These are phyloP conservation scores for Phytophthora cryptogea DNA, from an alignment of 352 stramenopile genomes.

Conservation along the genomic window DNA sequence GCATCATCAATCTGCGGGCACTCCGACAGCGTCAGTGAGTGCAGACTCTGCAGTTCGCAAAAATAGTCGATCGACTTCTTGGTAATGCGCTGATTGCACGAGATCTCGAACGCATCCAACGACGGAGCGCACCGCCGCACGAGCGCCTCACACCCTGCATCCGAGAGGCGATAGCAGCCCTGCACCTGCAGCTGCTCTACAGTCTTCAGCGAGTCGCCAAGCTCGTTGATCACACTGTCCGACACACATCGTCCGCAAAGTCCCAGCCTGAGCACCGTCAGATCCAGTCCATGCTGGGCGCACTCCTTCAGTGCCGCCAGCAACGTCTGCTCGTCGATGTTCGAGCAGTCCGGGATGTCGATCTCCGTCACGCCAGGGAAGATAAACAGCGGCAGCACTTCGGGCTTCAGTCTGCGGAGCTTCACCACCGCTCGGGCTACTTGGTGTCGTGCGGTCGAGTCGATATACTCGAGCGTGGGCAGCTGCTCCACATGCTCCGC, in stretches of 20 bases:
- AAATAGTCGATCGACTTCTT: conserved; percentile 78
- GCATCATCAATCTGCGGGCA: conserved; percentile 76
- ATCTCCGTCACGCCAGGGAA: conserved; percentile 83
- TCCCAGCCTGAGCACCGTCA: conserved; percentile 67
- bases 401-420: conserved; percentile 57
- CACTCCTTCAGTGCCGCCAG: conserved; percentile 59
- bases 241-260: conserved; percentile 79
- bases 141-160: conserved; percentile 62
- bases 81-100: conserved; percentile 84
- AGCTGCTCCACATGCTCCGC: conserved; percentile 70
- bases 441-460: conserved; percentile 59
- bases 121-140: conserved; percentile 73
- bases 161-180: conserved; percentile 79
- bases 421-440: conserved; percentile 64
- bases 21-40: conserved; percentile 73
- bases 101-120: conserved; percentile 76
- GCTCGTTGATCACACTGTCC: conserved; percentile 70
- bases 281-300: conserved; percentile 40
- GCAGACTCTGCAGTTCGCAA: conserved; percentile 63
- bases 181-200: conserved; percentile 75
- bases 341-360: conserved; percentile 83
- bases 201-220: conserved; percentile 63
- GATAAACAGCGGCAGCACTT: conserved; percentile 81
- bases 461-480: conserved; percentile 74
- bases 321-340: conserved; percentile 73